A percentile compares a stretch with the other conserved stretches of the same genome.
Conservation (phyloP, 352 stramenopile genomes). For the Phytopythium mirpurense region DNA sequence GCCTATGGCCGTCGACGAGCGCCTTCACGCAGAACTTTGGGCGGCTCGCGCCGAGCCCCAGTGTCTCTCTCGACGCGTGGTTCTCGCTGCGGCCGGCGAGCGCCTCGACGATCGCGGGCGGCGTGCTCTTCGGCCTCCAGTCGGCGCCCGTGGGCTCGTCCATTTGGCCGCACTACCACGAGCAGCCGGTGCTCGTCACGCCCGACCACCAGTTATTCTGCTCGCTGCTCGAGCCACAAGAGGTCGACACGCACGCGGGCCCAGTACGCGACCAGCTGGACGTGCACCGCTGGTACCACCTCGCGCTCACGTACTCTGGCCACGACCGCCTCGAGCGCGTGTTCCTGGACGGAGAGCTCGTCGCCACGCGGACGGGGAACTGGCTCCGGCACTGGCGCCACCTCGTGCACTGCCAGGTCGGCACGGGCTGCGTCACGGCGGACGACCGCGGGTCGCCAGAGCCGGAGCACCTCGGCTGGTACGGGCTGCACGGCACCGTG, state of each 20-base stretch:
- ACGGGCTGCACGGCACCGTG: constrained; percentile 37
- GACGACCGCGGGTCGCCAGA: constrained; percentile 16
- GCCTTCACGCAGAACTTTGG: constrained; percentile 14
- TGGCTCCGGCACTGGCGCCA: constrained; percentile 31
- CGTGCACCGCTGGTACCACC: constrained; percentile 34
- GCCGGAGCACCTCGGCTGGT: constrained; percentile 26
- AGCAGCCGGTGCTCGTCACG: constrained; percentile 36
- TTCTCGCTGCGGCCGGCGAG: constrained; percentile 20
- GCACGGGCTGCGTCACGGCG: constrained; percentile 30
- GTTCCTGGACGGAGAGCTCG: constrained; percentile 30
- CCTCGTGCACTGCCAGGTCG: constrained; percentile 31
- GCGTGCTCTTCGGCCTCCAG: constrained; percentile 39
- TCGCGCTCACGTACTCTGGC: constrained; percentile 32
- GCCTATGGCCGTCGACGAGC: constrained; percentile 1
- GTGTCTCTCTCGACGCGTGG: constrained; percentile 37
- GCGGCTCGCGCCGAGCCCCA: constrained; percentile 11
- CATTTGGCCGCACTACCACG: constrained; percentile 34
- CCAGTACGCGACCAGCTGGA: constrained; percentile 17
- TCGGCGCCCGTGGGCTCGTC: constrained; percentile 20
- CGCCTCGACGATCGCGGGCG: constrained; percentile 12
- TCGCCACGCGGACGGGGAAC: constrained; percentile 10
- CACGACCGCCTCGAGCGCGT: constrained; percentile 21
- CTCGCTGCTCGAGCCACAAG: constrained; percentile 32
- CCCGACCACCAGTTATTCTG: constrained; percentile 34
- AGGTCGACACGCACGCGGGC: neutral